These are phyloP conservation scores for Fusarium incarnatum DNA, from an alignment of 2,329 filamentous ascomycete genomes.

Conservation along the genomic window DNA sequence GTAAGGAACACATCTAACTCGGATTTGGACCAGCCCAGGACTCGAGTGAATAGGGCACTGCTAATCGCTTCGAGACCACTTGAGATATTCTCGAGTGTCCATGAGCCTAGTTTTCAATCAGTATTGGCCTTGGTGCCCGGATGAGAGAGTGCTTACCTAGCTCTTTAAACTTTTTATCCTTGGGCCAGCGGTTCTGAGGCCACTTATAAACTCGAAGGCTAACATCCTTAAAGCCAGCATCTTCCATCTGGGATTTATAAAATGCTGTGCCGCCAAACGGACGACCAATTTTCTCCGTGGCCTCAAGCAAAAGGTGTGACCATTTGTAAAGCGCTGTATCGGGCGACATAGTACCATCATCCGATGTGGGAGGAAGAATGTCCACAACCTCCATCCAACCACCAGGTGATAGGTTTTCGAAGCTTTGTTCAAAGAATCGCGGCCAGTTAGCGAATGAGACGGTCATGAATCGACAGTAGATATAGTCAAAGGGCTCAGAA, in stretches of 20 bases:
- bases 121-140: fast-evolving
- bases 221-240: constrained; percentile 64
- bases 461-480: constrained; percentile 40
- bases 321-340: constrained; percentile 39
- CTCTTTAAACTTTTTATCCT: constrained; percentile 61
- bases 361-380: constrained; percentile 11
- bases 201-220: constrained; percentile 58
- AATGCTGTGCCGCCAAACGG: constrained; percentile 39
- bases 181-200: constrained; percentile 62
- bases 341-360: constrained; percentile 20
- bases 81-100: constrained; percentile 38
- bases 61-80: constrained; percentile 43
- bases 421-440: constrained; percentile 36
- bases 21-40: constrained; percentile 41
- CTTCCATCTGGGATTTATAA: constrained; percentile 51
- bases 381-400: constrained; percentile 45
- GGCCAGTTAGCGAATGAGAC: constrained; percentile 35
- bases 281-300: constrained; percentile 44
- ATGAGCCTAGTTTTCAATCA: neutral
- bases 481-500: constrained; percentile 41
- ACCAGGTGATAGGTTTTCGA: constrained; percentile 32
- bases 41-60: constrained; percentile 44
- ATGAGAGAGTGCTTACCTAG: constrained; percentile 49
- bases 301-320: constrained; percentile 42
- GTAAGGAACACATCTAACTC: constrained; percentile 45